Conservation (phyloP, 108 stramenopile species). For the Cylindrotheca closterium region DNA sequence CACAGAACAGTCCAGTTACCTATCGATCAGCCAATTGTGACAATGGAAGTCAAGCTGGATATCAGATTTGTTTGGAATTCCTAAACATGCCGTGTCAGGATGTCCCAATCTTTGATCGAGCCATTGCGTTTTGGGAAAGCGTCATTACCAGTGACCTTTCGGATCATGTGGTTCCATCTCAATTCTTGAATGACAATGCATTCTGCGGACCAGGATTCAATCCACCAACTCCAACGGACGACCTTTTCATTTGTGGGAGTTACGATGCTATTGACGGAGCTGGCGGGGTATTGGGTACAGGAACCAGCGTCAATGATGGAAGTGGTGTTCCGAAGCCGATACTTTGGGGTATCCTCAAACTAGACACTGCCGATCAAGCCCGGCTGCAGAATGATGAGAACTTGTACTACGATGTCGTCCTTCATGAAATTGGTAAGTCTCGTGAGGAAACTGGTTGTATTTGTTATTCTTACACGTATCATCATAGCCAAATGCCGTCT, state of each 20-base stretch:
- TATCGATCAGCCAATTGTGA: not conserved
- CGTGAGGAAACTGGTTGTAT: too few relatives aligned
- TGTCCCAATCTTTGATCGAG: not conserved
- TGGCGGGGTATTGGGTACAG: not conserved
- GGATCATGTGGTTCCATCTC: not conserved
- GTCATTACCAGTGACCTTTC: not conserved
- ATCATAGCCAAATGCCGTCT: too few relatives aligned
- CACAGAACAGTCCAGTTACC: not conserved
- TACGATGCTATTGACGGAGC: conserved; percentile 26
- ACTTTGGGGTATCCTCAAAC: not conserved
- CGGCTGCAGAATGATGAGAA: not conserved
- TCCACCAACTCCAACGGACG: not conserved
- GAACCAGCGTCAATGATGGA: not conserved
- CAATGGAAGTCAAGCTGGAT: not conserved
- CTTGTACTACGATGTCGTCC: not conserved
- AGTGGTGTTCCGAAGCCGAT: not conserved
- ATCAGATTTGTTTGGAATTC: not conserved
- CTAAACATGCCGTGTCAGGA: not conserved
- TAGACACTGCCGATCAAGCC: not conserved
- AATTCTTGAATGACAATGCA: not conserved
- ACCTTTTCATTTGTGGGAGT: conserved; percentile 12
- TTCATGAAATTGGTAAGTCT: not conserved
- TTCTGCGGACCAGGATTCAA: not conserved
- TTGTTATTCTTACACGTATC: too few relatives aligned
- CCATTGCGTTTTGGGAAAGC: not conserved